Evolutionary conservation across 768 basidiomycete genomes (phyloP).

Genomic region (Termitomyces sp.): DNA sequence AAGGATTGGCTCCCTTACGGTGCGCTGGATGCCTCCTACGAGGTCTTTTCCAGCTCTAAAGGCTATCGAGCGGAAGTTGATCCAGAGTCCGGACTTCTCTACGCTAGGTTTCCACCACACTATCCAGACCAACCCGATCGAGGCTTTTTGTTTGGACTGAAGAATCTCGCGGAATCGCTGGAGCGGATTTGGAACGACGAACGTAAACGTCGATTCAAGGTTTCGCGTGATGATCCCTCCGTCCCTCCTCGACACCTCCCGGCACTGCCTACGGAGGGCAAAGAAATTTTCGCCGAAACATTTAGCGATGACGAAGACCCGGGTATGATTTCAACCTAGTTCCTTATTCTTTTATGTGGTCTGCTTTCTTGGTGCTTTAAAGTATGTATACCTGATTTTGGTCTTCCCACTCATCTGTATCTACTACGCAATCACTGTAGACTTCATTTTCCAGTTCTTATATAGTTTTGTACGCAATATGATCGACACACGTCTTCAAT

Average conservation of each 20-base stretch:
- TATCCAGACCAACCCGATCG: constrained; percentile 86
- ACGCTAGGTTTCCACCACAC: constrained; percentile 93
- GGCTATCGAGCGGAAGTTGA: constrained; percentile 84
- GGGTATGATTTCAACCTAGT: constrained; percentile 71
- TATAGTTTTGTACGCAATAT: constrained; percentile 3
- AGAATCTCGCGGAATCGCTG: constrained; percentile 69
- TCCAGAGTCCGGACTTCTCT: constrained; percentile 73
- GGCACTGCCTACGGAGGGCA: constrained; percentile 63
- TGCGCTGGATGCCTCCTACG: constrained; percentile 33
- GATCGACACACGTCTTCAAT: background rate
- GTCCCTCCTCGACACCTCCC: constrained; percentile 46
- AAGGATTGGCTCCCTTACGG: constrained; percentile 78
- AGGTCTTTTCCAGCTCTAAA: constrained; percentile 52
- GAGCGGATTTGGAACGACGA: constrained; percentile 88
- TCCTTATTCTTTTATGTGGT: background rate
- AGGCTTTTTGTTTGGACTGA: constrained; percentile 89
- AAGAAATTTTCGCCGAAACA: constrained; percentile 74
- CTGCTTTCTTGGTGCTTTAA: constrained; percentile 5
- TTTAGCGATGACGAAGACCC: constrained; percentile 63
- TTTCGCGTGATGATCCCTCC: constrained; percentile 50
- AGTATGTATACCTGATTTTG: constrained; percentile 11
- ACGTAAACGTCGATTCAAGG: constrained; percentile 62
- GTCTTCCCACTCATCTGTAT: constrained; percentile 7
- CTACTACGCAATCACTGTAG: constrained; percentile 11
- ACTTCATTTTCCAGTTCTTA: constrained; percentile 5